These are phyloP conservation scores for Melaleuca quinquenervia DNA, from an alignment of 345 rosid species.

Conservation along the genomic window DNA sequence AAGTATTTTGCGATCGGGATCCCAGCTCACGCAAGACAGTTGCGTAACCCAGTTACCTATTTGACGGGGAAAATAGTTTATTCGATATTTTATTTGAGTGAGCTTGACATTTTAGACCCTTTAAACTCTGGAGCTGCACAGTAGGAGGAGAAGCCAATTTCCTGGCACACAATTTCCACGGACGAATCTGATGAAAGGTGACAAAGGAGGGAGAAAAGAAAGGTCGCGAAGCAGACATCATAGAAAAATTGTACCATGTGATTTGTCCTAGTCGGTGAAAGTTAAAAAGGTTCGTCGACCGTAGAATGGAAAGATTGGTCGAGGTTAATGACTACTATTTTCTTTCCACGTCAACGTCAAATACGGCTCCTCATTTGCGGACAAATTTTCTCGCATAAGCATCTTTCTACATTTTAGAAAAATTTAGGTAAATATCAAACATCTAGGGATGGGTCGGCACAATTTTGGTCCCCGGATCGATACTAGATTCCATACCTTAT, in stretches of 20 bases:
- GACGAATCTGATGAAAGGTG: neutral
- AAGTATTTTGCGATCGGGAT: neutral
- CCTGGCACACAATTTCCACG: neutral
- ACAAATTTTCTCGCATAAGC: neutral
- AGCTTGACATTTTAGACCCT: neutral
- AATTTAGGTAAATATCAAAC: neutral
- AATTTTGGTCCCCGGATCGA: neutral
- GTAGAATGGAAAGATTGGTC: neutral
- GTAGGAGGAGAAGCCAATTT: neutral
- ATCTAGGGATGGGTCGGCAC: neutral
- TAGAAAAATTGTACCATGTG: neutral
- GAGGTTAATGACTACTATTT: neutral
- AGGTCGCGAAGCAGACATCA: neutral
- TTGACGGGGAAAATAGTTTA: neutral
- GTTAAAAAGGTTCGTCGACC: neutral
- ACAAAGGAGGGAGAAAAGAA: neutral
- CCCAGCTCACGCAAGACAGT: neutral
- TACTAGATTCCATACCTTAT: neutral
- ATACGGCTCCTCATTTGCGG: neutral
- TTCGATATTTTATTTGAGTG: neutral
- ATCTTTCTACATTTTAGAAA: neutral
- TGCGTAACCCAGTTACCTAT: neutral
- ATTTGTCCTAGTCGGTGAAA: neutral
- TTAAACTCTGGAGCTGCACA: neutral
- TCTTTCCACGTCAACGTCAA: neutral